Evolutionary conservation across 805 yeast genomes (phyloP), one percentile per base, ranked within the genome.

Genomic region (Ogataea haglerorum): DNA sequence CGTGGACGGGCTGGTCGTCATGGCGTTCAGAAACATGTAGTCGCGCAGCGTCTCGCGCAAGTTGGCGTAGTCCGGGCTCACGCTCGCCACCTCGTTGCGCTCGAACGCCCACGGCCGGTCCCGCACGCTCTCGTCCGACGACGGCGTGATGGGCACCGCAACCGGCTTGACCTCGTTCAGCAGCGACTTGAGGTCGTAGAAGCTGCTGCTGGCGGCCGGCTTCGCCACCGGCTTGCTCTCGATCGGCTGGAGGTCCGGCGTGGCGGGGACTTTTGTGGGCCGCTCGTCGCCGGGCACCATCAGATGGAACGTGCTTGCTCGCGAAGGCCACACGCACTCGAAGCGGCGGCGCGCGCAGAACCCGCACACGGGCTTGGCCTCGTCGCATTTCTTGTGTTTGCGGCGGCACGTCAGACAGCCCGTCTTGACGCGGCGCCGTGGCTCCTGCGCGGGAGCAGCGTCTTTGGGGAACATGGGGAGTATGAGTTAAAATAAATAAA

Each of bases 361-460:
- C 12, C 58, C 51, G 53, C 79, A 73, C 17, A 67, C 68, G 2
- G 79, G 79, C 29, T 48, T 48, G 40, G 68, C 70, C 50, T 73
- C 78, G 53, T 73, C 78, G 54, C 78, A 73, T 50, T 73, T 73
- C 65, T 72, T 70, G 51, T 73, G 77, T 38, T 74, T 63, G 43
- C 70, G 73, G 19, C 78, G 66, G 50, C 78, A 73, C 10, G 77
- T 73, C 34, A 71, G 57, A 56, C 78, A 73, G 12, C 78, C 78
- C 2, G 59, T 57, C 30, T 56, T 51, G 6, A 51, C 57, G 16
- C 54, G 45, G 17, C 34, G 38, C 16, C 26, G 27, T 12, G n/a
- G 21, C 9, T 23, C 36, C 6, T 6, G 14, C 17, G 14, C 34
- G 24, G 12, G 35, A 24, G 18, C 17, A 14, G 21, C 19, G 4